Percentiles rank a stretch among this genome's conserved stretches.
Conservation (phyloP, 371 early-diverging fungal genomes). For the Apophysomyces elegans region DNA sequence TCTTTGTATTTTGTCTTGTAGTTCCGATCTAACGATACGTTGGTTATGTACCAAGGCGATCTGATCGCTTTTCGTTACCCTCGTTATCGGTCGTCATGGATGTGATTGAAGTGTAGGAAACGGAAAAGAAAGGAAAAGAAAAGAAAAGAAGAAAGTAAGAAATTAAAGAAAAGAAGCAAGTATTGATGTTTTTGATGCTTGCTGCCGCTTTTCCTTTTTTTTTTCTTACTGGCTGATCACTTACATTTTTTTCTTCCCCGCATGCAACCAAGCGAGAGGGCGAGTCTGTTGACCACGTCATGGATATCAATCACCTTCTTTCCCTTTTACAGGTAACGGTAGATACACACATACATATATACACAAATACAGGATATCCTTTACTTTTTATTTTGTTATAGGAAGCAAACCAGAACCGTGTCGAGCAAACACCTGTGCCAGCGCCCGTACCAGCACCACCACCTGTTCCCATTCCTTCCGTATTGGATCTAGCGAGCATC, state of each 20-base stretch:
- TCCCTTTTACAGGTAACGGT: slow-evolving; percentile 20
- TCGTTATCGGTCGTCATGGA: background rate
- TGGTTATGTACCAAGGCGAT: background rate
- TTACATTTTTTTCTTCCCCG: slow-evolving; percentile 4
- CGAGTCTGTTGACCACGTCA: slow-evolving; percentile 7
- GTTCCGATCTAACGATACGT: background rate
- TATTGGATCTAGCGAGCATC: slow-evolving; percentile 33
- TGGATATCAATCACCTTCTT: slow-evolving; percentile 23
- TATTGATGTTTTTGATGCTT: background rate
- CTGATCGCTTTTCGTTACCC: background rate
- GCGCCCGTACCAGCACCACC: background rate
- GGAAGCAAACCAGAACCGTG: slow-evolving; percentile 4
- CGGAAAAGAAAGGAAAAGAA: background rate
- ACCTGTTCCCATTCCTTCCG: slow-evolving; percentile 16
- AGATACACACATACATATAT: background rate
- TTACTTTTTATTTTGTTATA: background rate
- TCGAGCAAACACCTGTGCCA: background rate
- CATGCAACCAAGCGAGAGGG: background rate
- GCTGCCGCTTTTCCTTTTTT: background rate
- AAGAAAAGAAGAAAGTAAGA: background rate
- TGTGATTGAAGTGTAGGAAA: background rate
- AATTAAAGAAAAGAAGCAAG: slow-evolving; percentile 6
- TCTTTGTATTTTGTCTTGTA: slow-evolving; percentile 1
- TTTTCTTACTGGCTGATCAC: slow-evolving; percentile 13
- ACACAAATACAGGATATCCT: background rate